phyloP scores from a whole-genome alignment of 768 basidiomycete genomes.

The Peribolospora baueri region DNA sequence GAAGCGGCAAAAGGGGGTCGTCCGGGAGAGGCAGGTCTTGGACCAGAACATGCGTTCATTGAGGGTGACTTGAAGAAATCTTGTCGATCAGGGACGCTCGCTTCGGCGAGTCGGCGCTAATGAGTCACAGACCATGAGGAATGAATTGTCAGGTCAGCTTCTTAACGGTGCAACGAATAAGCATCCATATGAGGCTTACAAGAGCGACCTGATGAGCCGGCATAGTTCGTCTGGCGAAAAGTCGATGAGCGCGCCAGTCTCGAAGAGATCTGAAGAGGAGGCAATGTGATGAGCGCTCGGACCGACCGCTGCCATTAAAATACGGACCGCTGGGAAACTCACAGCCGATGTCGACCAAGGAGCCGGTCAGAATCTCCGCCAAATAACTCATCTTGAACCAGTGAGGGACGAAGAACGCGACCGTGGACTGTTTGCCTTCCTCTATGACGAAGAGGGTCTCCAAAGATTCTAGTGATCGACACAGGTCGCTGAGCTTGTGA shows the following conservation, averaged over 20 bases:
- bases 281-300: neutral
- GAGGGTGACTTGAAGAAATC: no score
- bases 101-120: no score
- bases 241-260: slow-evolving; percentile 23
- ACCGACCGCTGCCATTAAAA: neutral
- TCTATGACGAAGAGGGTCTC: slow-evolving; percentile 19
- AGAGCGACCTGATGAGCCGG: slow-evolving; percentile 21
- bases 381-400: slow-evolving; percentile 26
- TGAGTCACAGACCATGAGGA: no score
- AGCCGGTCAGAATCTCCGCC: slow-evolving; percentile 22
- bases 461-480: slow-evolving; percentile 19
- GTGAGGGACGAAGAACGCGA: slow-evolving; percentile 20
- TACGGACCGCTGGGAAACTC: neutral
- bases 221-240: slow-evolving; percentile 21
- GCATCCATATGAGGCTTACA: slow-evolving; percentile 4
- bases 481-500: slow-evolving; percentile 19
- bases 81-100: no score
- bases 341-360: slow-evolving; percentile 4
- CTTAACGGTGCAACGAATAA: no score
- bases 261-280: slow-evolving; percentile 16
- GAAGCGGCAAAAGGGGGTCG: no score
- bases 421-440: slow-evolving; percentile 8
- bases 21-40: no score
- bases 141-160: no score
- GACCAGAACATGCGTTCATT: no score